These are phyloP conservation scores for Trichomonas gallinae DNA, from an alignment of 208 protist species.

Conservation along the genomic window DNA sequence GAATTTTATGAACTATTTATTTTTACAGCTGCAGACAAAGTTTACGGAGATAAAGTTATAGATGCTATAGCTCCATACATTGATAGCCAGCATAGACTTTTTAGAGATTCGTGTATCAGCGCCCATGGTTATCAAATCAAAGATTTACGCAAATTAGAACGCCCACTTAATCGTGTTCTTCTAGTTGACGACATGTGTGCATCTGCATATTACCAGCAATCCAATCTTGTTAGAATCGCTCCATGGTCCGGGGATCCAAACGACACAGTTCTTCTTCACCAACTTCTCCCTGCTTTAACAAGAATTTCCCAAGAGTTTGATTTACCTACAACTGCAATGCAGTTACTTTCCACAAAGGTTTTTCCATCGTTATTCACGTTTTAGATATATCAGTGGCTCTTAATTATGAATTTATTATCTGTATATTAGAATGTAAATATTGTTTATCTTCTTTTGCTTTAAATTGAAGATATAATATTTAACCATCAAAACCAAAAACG, in stretches of 20 bases:
- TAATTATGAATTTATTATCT: too few species aligned
- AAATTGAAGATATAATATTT: too few species aligned
- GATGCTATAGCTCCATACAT: not conserved
- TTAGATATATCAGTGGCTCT: not conserved
- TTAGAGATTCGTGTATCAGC: not conserved
- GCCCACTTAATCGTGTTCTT: not conserved
- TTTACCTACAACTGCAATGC: not conserved
- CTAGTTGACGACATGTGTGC: not conserved
- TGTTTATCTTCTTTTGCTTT: too few species aligned
- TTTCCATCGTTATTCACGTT: not conserved
- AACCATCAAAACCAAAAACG: too few species aligned
- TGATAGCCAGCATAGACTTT: not conserved
- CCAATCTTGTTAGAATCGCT: not conserved
- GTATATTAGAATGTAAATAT: too few species aligned
- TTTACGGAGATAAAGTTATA: not conserved
- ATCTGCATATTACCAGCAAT: not conserved
- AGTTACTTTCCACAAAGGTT: not conserved
- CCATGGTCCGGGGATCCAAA: not conserved
- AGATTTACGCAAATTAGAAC: not conserved
- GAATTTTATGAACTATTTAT: not conserved
- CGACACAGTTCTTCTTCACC: not conserved
- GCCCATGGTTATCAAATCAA: not conserved
- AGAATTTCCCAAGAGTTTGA: not conserved
- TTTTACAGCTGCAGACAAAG: not conserved
- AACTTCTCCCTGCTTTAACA: not conserved